Evolutionary conservation across 257 asterid genomes (phyloP).

Genomic region (Hygrophila difformis): DNA sequence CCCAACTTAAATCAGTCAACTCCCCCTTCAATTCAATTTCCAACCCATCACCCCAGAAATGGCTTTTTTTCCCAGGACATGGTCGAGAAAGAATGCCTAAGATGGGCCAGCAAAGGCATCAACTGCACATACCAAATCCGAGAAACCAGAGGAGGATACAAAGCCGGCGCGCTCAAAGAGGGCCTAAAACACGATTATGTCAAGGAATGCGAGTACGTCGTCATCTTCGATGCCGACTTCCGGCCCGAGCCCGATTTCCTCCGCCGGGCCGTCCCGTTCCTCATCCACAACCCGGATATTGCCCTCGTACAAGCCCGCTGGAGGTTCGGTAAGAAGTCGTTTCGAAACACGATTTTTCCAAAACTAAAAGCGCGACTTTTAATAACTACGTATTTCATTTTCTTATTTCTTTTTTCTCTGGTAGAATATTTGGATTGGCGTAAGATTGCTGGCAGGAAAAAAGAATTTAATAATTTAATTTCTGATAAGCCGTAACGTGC

Average conservation of each 20-base stretch:
- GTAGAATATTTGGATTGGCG: too few species aligned
- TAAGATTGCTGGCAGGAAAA: too few species aligned
- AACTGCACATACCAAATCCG: conserved; percentile 73
- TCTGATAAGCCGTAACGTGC: too few species aligned
- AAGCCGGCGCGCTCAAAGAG: conserved; percentile 97
- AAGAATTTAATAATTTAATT: too few species aligned
- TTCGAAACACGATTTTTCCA: too few species aligned
- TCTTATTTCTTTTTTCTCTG: too few species aligned
- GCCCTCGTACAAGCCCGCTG: conserved; percentile 96
- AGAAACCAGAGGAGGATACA: conserved; percentile 78
- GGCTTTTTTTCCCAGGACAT: conserved; percentile 35
- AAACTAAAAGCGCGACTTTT: too few species aligned
- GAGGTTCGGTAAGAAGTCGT: conserved; percentile 66
- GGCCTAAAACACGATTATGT: conserved; percentile 72
- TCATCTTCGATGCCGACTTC: conserved; percentile 87
- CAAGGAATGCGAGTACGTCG: conserved; percentile 74
- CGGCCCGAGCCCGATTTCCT: conserved; percentile 96
- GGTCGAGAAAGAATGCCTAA: conserved; percentile 82
- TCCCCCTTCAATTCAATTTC: neutral
- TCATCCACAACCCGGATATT: conserved; percentile 56
- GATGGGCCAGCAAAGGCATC: conserved; percentile 87
- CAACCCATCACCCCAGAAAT: neutral
- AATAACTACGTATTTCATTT: too few species aligned
- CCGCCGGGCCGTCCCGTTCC: conserved; percentile 72
- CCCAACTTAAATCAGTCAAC: too few species aligned